Percentiles rank a stretch among this genome's conserved stretches.
Evolutionary conservation across 495 filamentous ascomycete genomes (phyloP).

Genomic region (Annulohypoxylon bovei): DNA sequence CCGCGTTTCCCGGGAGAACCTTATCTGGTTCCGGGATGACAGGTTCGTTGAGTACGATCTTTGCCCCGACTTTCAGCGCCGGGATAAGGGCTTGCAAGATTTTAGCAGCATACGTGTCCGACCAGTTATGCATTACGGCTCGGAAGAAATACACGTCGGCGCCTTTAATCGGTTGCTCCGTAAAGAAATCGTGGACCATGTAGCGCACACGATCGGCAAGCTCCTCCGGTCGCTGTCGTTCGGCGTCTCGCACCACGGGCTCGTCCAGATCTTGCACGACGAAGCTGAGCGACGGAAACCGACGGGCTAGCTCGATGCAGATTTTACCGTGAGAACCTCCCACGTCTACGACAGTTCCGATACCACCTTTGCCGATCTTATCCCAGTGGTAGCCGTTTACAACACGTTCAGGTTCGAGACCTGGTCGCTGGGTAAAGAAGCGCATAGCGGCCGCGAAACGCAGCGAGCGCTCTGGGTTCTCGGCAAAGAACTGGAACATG

Average conservation of each 20-base stretch:
- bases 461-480: constrained; percentile 31
- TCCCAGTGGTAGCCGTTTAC: no score
- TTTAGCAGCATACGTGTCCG: constrained; percentile 50
- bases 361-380: no score
- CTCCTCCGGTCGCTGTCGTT: constrained; percentile 25
- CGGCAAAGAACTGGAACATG: constrained; percentile 44
- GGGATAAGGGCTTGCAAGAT: constrained; percentile 57
- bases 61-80: constrained; percentile 51
- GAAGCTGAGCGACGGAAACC: constrained; percentile 18
- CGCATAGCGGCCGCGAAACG: constrained; percentile 37
- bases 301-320: constrained; percentile 18
- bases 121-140: constrained; percentile 63
- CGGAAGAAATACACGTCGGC: constrained; percentile 66
- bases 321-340: constrained; percentile 35
- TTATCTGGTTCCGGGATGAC: no score
- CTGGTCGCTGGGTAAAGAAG: constrained; percentile 2
- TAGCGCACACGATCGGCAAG: constrained; percentile 48
- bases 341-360: constrained; percentile 48
- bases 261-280: constrained; percentile 46
- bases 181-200: constrained; percentile 60
- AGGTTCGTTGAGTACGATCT: constrained; percentile 51
- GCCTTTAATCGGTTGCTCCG: constrained; percentile 52
- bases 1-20: no score
- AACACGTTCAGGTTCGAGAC: background rate
- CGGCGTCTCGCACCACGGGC: constrained; percentile 24